phyloP scores from a whole-genome alignment of 208 protist species.

The Crithidia thermophila region DNA sequence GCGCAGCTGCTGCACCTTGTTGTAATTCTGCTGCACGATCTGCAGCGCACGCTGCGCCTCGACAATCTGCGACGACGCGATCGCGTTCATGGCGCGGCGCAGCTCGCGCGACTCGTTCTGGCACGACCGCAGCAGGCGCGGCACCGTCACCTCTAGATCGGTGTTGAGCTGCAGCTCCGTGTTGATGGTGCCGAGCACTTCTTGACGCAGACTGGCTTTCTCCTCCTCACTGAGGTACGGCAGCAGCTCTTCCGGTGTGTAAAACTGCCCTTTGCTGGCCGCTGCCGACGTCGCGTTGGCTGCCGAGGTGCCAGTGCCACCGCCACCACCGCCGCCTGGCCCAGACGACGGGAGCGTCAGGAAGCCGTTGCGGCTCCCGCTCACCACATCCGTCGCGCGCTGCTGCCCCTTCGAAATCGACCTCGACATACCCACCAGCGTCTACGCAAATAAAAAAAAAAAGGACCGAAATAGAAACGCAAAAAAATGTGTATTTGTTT shows the following conservation, averaged over 20 bases:
- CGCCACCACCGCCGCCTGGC: background rate
- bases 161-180: conserved; percentile 76
- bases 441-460: background rate
- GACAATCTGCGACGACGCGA: conserved; percentile 80
- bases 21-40: conserved; percentile 62
- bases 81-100: conserved; percentile 73
- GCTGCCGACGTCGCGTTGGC: background rate
- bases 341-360: conserved; percentile 8
- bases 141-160: conserved; percentile 76
- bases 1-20: conserved; percentile 68
- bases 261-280: conserved; percentile 39
- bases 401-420: conserved; percentile 33
- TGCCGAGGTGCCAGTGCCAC: background rate
- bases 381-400: conserved; percentile 30
- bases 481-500: background rate
- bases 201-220: conserved; percentile 48
- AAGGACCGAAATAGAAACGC: background rate
- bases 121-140: conserved; percentile 76
- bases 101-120: conserved; percentile 77
- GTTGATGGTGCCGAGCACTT: conserved; percentile 75
- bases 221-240: conserved; percentile 73
- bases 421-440: conserved; percentile 16
- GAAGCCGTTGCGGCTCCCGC: conserved; percentile 28
- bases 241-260: conserved; percentile 68
- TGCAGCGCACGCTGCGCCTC: conserved; percentile 79